Evolutionary conservation across 257 asterid genomes (phyloP).

Genomic region (Capsicum rhomboideum): DNA sequence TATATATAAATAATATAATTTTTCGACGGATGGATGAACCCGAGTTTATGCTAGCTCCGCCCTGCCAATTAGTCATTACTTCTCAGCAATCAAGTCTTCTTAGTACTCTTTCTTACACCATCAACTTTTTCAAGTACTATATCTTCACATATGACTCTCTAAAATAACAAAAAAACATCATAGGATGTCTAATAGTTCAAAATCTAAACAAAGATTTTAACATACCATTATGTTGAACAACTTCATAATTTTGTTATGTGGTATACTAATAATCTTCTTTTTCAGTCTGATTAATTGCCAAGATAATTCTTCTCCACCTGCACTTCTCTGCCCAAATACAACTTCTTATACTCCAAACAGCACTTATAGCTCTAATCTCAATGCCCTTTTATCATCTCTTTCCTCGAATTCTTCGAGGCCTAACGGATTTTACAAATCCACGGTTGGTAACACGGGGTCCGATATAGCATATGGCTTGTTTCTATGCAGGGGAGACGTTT

Average conservation of each 20-base stretch:
- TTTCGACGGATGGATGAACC: no score
- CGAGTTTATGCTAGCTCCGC: no score
- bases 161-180: neutral
- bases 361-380: conserved; percentile 2
- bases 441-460: neutral
- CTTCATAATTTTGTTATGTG: neutral
- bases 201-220: neutral
- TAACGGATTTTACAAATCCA: conserved; percentile 6
- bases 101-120: neutral
- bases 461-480: neutral
- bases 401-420: conserved; percentile 1
- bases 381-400: neutral
- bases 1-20: no score
- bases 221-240: neutral
- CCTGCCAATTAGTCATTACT: no score
- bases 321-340: neutral
- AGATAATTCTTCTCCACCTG: neutral
- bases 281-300: neutral
- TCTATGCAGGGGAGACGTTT: conserved; percentile 22
- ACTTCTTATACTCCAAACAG: neutral
- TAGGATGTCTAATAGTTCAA: no score
- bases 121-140: neutral
- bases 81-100: no score
- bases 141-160: neutral
- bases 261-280: neutral